Evolutionary conservation across 495 filamentous ascomycete species (phyloP).

Genomic region (Neurospora cerealis): DNA sequence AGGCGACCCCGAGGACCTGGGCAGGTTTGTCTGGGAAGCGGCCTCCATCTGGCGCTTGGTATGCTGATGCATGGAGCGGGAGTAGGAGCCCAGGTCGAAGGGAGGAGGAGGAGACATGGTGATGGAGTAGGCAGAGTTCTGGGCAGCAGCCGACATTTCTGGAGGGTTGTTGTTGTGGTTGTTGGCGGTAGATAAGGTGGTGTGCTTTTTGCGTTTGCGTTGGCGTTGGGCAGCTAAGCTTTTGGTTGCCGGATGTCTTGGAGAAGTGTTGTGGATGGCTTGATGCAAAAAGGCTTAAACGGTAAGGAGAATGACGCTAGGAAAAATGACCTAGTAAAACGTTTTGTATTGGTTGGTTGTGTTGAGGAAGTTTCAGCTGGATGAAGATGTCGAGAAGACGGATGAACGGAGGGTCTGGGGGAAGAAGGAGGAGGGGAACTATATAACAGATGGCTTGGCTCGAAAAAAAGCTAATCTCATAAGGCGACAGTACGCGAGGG

Average conservation of each 20-base stretch:
- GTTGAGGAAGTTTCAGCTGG: background rate
- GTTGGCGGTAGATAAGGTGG: background rate
- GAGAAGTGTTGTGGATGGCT: background rate
- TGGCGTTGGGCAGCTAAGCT: background rate
- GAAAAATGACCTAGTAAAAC: background rate
- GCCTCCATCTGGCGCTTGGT: conserved; percentile 44
- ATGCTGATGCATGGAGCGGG: conserved; percentile 40
- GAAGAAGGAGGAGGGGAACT: conserved; percentile 7
- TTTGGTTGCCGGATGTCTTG: background rate
- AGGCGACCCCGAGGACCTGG: background rate
- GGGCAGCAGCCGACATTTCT: conserved; percentile 24
- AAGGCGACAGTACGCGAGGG: conserved; percentile 8
- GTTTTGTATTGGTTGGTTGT: background rate
- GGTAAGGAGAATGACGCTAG: background rate
- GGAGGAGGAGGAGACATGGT: conserved; percentile 32
- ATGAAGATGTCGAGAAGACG: conserved; percentile 1
- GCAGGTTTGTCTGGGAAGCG: conserved; percentile 17
- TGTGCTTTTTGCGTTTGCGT: background rate
- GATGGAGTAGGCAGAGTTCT: conserved; percentile 16
- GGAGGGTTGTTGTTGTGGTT: background rate
- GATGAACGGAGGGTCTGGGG: conserved; percentile 5
- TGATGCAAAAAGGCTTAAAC: background rate
- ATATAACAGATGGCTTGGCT: conserved; percentile 18
- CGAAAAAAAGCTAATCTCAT: conserved; percentile 9
- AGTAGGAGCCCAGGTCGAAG: conserved; percentile 32